These are phyloP conservation scores for Xylariaceae sp. DNA, from an alignment of 2,329 filamentous ascomycete species.

Conservation along the genomic window DNA sequence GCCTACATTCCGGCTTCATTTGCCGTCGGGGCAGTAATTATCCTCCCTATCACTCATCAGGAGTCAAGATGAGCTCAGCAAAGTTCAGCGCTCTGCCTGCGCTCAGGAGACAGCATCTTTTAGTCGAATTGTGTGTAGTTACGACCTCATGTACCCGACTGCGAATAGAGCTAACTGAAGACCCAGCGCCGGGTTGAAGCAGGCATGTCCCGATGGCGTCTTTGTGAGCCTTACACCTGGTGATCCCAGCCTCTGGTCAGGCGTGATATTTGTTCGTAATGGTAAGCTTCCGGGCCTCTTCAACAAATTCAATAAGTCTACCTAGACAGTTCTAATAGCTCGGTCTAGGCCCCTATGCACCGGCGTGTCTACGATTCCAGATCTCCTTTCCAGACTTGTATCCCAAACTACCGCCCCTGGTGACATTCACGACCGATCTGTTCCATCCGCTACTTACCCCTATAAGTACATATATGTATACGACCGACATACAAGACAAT, in stretches of 20 bases:
- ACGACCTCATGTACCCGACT: neutral
- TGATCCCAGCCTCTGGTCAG: slow-evolving; percentile 78
- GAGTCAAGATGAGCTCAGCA: slow-evolving; percentile 37
- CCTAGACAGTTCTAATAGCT: slow-evolving; percentile 14
- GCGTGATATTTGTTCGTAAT: slow-evolving; percentile 86
- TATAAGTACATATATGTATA: slow-evolving; percentile 90
- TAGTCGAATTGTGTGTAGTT: slow-evolving; percentile 71
- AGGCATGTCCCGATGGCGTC: slow-evolving; percentile 78
- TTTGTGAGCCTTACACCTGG: slow-evolving; percentile 82
- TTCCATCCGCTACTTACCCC: slow-evolving; percentile 94
- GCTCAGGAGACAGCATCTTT: slow-evolving; percentile 69
- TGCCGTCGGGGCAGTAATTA: slow-evolving; percentile 7
- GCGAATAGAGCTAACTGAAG: slow-evolving; percentile 17
- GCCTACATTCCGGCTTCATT: slow-evolving; percentile 1
- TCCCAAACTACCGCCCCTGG: slow-evolving; percentile 72
- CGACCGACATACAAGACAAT: slow-evolving; percentile 68
- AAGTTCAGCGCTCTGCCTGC: slow-evolving; percentile 46
- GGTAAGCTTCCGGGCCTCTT: slow-evolving; percentile 46
- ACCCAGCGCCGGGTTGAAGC: slow-evolving; percentile 70
- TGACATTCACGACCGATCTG: slow-evolving; percentile 87
- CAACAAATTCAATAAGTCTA: slow-evolving; percentile 4
- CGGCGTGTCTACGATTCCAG: slow-evolving; percentile 83
- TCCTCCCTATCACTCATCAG: neutral
- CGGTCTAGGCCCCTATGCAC: slow-evolving; percentile 84
- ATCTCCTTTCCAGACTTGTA: slow-evolving; percentile 82